These are phyloP conservation scores for Salvia sclarea DNA, from an alignment of 305 asterid genomes.

Conservation along the genomic window DNA sequence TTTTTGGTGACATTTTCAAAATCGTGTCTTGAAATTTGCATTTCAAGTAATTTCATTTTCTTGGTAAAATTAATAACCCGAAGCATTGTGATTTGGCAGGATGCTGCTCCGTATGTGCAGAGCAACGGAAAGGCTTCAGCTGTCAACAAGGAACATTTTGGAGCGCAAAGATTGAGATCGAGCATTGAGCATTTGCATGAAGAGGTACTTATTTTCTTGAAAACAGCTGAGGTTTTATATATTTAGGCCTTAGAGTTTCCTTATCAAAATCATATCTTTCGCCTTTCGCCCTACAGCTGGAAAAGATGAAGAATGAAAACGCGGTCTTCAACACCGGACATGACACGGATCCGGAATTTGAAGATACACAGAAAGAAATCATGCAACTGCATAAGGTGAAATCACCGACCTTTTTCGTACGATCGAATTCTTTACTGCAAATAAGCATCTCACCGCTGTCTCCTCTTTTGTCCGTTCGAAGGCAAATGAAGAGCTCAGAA, in stretches of 20 bases:
- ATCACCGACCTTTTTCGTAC: slow-evolving; percentile 16
- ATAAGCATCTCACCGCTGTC: slow-evolving; percentile 30
- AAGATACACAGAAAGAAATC: slow-evolving; percentile 58
- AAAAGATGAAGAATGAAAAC: slow-evolving; percentile 92
- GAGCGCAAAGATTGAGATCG: slow-evolving; percentile 63
- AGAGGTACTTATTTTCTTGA: slow-evolving; percentile 57
- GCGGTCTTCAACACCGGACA: slow-evolving; percentile 39
- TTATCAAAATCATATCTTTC: neutral
- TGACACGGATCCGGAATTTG: slow-evolving; percentile 42
- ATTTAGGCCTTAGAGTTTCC: neutral
- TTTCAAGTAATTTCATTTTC: neutral
- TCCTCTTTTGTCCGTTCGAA: slow-evolving; percentile 32
- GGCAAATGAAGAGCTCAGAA: slow-evolving; percentile 88
- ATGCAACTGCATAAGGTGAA: slow-evolving; percentile 69
- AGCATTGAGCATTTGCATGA: slow-evolving; percentile 85
- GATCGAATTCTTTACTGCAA: slow-evolving; percentile 5
- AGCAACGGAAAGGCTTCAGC: slow-evolving; percentile 43
- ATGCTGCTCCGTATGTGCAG: slow-evolving; percentile 35
- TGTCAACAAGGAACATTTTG: slow-evolving; percentile 38
- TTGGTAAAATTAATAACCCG: neutral
- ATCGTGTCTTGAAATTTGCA: slow-evolving; percentile 4
- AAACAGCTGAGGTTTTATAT: neutral
- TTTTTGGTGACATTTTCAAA: slow-evolving; percentile 19
- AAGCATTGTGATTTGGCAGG: slow-evolving; percentile 37
- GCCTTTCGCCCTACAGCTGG: slow-evolving; percentile 59